Conservation (phyloP, 106 monocot genomes). For the Platanthera guangdongensis region DNA sequence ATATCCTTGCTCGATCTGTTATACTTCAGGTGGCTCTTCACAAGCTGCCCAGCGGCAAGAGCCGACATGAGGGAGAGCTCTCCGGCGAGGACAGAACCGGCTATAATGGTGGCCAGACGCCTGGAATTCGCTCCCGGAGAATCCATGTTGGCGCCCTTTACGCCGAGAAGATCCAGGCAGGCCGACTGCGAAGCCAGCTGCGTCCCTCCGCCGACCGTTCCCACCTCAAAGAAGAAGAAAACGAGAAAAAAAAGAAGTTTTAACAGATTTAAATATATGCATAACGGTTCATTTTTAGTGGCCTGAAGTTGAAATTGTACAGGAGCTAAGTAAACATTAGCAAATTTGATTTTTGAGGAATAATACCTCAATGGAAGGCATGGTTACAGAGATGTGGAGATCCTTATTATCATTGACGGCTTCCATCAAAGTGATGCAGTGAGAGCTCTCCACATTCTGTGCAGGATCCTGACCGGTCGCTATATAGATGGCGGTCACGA, state of each 20-base stretch:
- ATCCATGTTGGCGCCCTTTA: slow-evolving; percentile 52
- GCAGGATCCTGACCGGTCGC: slow-evolving; percentile 95
- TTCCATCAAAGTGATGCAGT: slow-evolving; percentile 92
- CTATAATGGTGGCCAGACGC: slow-evolving; percentile 58
- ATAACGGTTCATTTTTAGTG: no score
- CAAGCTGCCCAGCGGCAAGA: slow-evolving; percentile 77
- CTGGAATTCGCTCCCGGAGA: slow-evolving; percentile 61
- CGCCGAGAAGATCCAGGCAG: slow-evolving; percentile 63
- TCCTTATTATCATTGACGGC: slow-evolving; percentile 72
- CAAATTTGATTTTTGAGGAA: not conserved
- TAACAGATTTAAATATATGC: no score
- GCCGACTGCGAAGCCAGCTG: slow-evolving; percentile 69
- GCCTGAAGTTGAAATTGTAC: no score
- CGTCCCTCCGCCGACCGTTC: slow-evolving; percentile 76
- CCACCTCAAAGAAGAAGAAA: slow-evolving; percentile 31
- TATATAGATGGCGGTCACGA: slow-evolving; percentile 75
- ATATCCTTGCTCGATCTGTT: slow-evolving; percentile 71
- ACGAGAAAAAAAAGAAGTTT: not conserved
- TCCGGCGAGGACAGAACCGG: slow-evolving; percentile 67
- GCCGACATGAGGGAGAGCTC: slow-evolving; percentile 87
- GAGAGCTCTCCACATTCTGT: slow-evolving; percentile 91
- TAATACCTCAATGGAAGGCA: slow-evolving; percentile 87
- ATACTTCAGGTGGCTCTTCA: slow-evolving; percentile 79
- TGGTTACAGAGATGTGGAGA: slow-evolving; percentile 85
- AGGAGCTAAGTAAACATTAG: not conserved